Percentiles rank a stretch among this genome's conserved stretches.
Evolutionary conservation across 306 rosid species (phyloP).

Genomic region (Citrullus amarus): DNA sequence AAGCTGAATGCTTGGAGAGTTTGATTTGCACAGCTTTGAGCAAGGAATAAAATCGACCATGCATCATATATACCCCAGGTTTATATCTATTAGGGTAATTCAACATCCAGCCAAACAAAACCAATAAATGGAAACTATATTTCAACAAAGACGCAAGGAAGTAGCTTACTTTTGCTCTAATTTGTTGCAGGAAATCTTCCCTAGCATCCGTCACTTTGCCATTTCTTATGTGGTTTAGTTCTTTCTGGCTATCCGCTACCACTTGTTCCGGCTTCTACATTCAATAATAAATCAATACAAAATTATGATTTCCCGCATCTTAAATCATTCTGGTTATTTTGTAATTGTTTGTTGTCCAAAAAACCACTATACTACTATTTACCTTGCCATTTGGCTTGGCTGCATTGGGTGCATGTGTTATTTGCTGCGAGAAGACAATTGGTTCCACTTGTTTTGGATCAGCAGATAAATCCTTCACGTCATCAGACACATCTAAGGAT

Average conservation of each 20-base stretch:
- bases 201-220: constrained; percentile 40
- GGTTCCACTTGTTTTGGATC: constrained; percentile 26
- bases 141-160: background rate
- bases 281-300: background rate
- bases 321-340: background rate
- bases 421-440: constrained; percentile 23
- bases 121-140: background rate
- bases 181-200: constrained; percentile 77
- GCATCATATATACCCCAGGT: background rate
- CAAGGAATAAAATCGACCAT: background rate
- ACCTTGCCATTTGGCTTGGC: constrained; percentile 37
- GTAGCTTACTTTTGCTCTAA: constrained; percentile 56
- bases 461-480: constrained; percentile 17
- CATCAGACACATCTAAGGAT: constrained; percentile 30
- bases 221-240: constrained; percentile 29
- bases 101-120: background rate
- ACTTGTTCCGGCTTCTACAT: background rate
- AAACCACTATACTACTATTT: constrained; percentile 1
- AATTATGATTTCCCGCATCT: background rate
- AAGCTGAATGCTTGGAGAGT: background rate
- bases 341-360: background rate
- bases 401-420: constrained; percentile 15
- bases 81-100: background rate
- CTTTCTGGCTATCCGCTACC: constrained; percentile 22
- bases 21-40: background rate